These are phyloP conservation scores for Phytophthora cryptogea DNA, from an alignment of 352 stramenopile species.

Conservation along the genomic window DNA sequence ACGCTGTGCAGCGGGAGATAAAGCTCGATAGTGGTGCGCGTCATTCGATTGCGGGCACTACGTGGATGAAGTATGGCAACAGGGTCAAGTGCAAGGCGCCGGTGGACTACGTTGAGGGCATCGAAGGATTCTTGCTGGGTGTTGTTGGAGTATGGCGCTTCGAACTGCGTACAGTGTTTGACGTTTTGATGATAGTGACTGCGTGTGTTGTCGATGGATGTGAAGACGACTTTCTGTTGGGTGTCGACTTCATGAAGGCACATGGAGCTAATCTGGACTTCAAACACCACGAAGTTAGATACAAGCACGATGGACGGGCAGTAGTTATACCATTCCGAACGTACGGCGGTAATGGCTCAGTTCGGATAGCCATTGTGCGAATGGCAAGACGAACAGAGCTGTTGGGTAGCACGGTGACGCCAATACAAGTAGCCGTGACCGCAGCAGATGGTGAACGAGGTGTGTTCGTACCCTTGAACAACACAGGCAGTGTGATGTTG, in stretches of 20 bases:
- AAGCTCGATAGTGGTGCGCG: no score
- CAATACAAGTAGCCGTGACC: not conserved
- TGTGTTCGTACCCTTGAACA: not conserved
- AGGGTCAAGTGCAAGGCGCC: no score
- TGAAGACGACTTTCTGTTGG: not conserved
- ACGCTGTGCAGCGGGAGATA: no score
- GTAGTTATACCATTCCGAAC: slow-evolving; percentile 3
- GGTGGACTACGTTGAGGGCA: no score
- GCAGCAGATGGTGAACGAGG: not conserved
- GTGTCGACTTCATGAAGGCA: not conserved
- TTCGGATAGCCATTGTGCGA: not conserved
- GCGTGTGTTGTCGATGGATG: not conserved
- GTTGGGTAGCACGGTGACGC: not conserved
- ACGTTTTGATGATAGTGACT: no score
- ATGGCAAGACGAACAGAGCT: not conserved
- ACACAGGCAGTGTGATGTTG: not conserved
- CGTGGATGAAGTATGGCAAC: no score
- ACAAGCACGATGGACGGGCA: not conserved
- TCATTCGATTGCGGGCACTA: no score
- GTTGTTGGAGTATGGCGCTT: no score
- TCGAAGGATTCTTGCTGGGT: no score
- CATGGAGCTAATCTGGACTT: not conserved
- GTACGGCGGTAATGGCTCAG: not conserved
- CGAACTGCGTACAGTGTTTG: no score
- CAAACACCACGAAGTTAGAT: not conserved